Evolutionary conservation across 495 filamentous ascomycete species (phyloP), one percentile per base, ranked within the genome.

Genomic region (Rusavskia elegans): DNA sequence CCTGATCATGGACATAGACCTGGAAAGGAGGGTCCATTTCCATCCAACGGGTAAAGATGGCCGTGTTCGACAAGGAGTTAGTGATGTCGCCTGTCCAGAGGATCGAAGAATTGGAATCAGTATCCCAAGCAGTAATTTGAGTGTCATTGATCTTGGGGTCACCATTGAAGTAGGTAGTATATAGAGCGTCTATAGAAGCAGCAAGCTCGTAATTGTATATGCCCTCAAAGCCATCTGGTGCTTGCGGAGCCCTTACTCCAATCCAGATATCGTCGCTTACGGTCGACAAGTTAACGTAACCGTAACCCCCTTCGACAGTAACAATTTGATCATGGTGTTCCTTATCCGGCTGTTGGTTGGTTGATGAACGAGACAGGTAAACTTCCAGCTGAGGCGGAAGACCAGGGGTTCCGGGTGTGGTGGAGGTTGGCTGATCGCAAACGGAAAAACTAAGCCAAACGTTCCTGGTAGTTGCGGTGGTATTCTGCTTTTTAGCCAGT

Each of bases 141-240:
- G 39, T 46, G 44, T 46, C 44, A 21, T 42, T 25, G 8, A 25
- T 29, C 0, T 25, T 16, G 5, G 19, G 44, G 19, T 29, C 19
- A 17, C 44, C 45, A 1, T 70, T 61, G 39, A 73, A 63, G 51
- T 76, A 81, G 13, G 61, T 72, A 61, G 87, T 82, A 63, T 86
- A 95, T 45, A 69, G 80, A 0, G 58, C 73, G 55, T 93, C 84
- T 38, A 82, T 82, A 7, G 92, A 96, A n/a, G 79, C 82, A 2
- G 86, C 85, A 5, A 99, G 66, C 57, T 90, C 70, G 59, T 87
- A 89, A 53, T 78, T 83, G 64, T 84, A 97, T 2, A 60, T 63
- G 9, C 80, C 81, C 0, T 63, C 63, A 54, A 77, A 85, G 7
- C 63, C 57, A 1, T 78, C 71, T 5, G 78, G 65, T 20, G 77